Evolutionary conservation across 345 rosid species (phyloP), one percentile per base, ranked within the genome.

Genomic region (Barbarea vulgaris): DNA sequence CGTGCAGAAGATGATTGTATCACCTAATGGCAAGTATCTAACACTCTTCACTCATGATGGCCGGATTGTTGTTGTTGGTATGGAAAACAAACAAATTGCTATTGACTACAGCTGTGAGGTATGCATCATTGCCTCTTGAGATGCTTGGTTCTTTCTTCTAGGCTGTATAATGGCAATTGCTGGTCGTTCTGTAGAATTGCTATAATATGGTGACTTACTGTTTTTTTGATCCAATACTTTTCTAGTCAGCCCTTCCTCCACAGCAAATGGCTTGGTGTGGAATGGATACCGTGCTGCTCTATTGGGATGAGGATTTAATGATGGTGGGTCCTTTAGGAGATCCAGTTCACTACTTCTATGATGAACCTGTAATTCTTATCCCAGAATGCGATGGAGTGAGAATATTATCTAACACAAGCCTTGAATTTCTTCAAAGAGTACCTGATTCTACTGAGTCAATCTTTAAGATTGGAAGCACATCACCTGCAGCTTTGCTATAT

Each of bases 351-450:
- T 95, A 93, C 78, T 75, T 90, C 65, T 93, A 88, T 62, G 99
- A 95, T 77, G 99, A 93, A 55, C 98, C 98, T 0, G 66, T 90
- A 28, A 77, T 89, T 80, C 91, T 95, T 34, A 83, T 95, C 60
- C 98, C 99, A 3, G 99, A 95, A 80, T 88, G 97, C 75, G 98
- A 95, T 82, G 99, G 98, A 67, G 99, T 93, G 83, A 93, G 99
- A 69, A 85, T 95, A 67, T 79, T 95, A 64, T 87, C 99, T 39
- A 93, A 93, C 84, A 76, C 90, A 19, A 87, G 85, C 73, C 85
- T 95, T 90, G 99, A 93, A 75, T 91, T 90, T 80, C 87, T 95
- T 31, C 99, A 95, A 79, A 77, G 98, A 42, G 99, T 93, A 58
- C 98, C 99, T 71, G 93, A 93, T 82, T 95, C 98, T 31, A 95